Conservation (phyloP, 495 filamentous ascomycete genomes). For the Penicillium manginii region DNA sequence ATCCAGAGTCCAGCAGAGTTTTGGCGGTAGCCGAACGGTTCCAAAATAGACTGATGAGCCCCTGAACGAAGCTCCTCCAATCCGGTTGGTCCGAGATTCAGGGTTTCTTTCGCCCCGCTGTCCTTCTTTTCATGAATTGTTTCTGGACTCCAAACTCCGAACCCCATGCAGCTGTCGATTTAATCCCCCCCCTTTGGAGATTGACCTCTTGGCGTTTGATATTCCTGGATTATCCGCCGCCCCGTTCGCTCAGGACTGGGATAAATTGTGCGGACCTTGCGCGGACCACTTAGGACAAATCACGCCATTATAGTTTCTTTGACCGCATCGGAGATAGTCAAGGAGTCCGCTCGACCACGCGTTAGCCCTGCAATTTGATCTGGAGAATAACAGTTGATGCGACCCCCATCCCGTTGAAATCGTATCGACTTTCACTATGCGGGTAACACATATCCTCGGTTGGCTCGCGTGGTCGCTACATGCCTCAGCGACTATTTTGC, state of each 20-base stretch:
- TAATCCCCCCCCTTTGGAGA: neutral
- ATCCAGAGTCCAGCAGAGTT: neutral
- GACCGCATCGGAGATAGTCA: slow-evolving; percentile 12
- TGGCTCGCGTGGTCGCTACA: slow-evolving; percentile 22
- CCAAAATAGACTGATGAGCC: slow-evolving; percentile 1
- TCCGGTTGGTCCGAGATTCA: neutral
- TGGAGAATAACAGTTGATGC: slow-evolving; percentile 14
- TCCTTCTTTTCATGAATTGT: neutral
- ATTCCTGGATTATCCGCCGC: neutral
- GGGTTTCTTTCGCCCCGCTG: neutral
- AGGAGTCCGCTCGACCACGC: slow-evolving; percentile 1
- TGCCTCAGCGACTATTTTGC: slow-evolving; percentile 54
- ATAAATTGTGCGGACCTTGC: slow-evolving; percentile 8
- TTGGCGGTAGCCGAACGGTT: slow-evolving; percentile 2
- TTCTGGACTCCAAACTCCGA: neutral
- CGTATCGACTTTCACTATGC: slow-evolving; percentile 21
- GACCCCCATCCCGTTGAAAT: slow-evolving; percentile 3
- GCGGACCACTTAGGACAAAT: slow-evolving; percentile 13
- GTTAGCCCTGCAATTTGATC: slow-evolving; percentile 5
- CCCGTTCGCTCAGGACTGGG: neutral
- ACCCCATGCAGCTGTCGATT: neutral
- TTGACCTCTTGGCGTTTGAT: slow-evolving; percentile 4
- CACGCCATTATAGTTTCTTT: slow-evolving; percentile 24
- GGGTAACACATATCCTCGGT: slow-evolving; percentile 14
- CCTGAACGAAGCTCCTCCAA: neutral